Evolutionary conservation across 495 filamentous ascomycete species (phyloP).

Genomic region (Haplographium delicatum): DNA sequence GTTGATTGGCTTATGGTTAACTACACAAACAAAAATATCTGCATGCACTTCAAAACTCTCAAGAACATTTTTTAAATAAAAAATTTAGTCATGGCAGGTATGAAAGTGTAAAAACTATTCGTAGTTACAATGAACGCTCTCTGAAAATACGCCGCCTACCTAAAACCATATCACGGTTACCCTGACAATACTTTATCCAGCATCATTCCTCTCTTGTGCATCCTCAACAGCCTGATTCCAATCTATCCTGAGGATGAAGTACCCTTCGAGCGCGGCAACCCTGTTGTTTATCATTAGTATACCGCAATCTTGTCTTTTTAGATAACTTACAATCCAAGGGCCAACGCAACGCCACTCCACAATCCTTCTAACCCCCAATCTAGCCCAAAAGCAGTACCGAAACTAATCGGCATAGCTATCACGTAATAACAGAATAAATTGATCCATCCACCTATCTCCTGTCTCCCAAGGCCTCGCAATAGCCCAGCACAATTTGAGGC

Average conservation of each 20-base stretch:
- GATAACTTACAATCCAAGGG: slow-evolving; percentile 44
- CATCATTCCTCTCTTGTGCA: slow-evolving; percentile 60
- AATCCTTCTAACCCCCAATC: slow-evolving; percentile 70
- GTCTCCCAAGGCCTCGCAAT: slow-evolving; percentile 75
- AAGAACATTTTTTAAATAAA: too few relatives aligned
- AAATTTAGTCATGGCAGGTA: too few relatives aligned
- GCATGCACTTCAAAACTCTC: too few relatives aligned
- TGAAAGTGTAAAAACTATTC: too few relatives aligned
- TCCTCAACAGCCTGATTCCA: slow-evolving; percentile 74
- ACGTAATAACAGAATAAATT: slow-evolving; percentile 81
- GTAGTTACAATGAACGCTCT: too few relatives aligned
- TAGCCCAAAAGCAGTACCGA: slow-evolving; percentile 66
- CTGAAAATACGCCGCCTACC: too few relatives aligned
- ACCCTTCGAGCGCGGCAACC: slow-evolving; percentile 59
- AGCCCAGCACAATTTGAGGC: slow-evolving; percentile 76
- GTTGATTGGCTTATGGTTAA: too few relatives aligned
- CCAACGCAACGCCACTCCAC: slow-evolving; percentile 76
- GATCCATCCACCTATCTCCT: slow-evolving; percentile 84
- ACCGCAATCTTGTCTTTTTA: too few relatives aligned
- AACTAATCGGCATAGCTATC: slow-evolving; percentile 78
- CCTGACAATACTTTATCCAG: too few relatives aligned
- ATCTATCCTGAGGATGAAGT: slow-evolving; percentile 59
- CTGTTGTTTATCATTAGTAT: slow-evolving; percentile 25
- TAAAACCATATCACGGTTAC: too few relatives aligned
- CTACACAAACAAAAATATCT: too few relatives aligned